Base-by-base conservation (phyloP, 2,329 filamentous ascomycete genomes). In the Cercospora nicotianae region DNA sequence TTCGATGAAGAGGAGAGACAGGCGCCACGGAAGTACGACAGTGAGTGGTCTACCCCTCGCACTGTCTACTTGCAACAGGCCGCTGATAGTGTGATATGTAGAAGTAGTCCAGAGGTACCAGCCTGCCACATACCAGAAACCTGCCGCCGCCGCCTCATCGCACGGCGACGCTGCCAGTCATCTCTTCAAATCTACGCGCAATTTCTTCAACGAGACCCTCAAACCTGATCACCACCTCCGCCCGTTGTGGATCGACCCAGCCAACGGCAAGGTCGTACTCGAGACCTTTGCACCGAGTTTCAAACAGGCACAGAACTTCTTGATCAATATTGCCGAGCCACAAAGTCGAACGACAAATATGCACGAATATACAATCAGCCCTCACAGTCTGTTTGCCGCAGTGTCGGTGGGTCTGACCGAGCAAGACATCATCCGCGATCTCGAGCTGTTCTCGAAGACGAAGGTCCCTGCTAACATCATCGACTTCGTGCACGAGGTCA, bases 251-350 rank as follows among this genome's bases (percentile, higher is more conserved):
- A 95, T 99, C 73, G 93, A 97, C 78, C 92, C 93, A 2, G 84
- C 90, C 58, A 92, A 91, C 77, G 93, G 92, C 39, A 89, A 90
- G 71, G 95, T 98, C 77, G 95, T 96, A 31, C 85, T 98, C 53
- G 94, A 99, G 83, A 96, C 93, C 74, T 98, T 97, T 82, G 94
- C 92, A 63, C 91, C 94, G 2, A 84, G 95, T 66, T 93, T 94
- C 66, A 87, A 90, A 66, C 90, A 94, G 76, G 94, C 93, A 0
- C 93, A 97, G 77, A 93, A 97, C 78, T 97, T 99, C 78, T 84
- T 99, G 67, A 97, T 96, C 75, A 97, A 95, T 58, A 94, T 99
- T 73, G 92, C 94, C 70, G 94, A 99, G 81, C 95, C 94, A 18
- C 85, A 94, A 67, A 97, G 94, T 39, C 89, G 94, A 68, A 94